Base-by-base conservation (phyloP, 106 monocot species). In the Dendrobium nobile region DNA sequence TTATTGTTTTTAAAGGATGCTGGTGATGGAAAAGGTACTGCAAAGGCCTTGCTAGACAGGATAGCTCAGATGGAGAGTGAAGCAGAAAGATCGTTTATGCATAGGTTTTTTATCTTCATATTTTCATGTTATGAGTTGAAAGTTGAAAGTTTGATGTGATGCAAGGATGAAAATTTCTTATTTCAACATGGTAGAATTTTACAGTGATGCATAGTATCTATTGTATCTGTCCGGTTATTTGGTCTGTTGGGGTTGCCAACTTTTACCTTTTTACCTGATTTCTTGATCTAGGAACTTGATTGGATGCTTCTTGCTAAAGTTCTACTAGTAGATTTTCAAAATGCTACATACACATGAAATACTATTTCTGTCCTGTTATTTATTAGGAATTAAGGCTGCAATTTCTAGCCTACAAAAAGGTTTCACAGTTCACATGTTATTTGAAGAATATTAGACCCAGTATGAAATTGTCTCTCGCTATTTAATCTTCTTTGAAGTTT, bases 71-170 rank as follows among this genome's bases (percentile, higher is more conserved):
- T 93, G 82, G 98, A 99, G 82, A 77, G 67, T 84, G 95, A 95
- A 13, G 98, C 98, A 54, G 80, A 99, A 79, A 91, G 80, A 89
- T 99, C 98, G 68, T 56, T 99, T 70, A 99, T 99, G 98, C 98
- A 99, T 75, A 99, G 98, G 98, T 95, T 54, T 76, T 55, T 19
- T 33, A 70, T 20, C 26, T 78, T 72, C 45, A 7, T 2, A 22
- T 24, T 11, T 47, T 31, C 56, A 42, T 42, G 5, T 61, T 59
- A 41, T 24, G 13, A 72, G 16, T 61, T 58, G 20, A 43, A 79
- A 72, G 16, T 61, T 58, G 20, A 43, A 79, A 41, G 16, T 58
- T 26, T 41, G 73, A 17, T 41, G 41, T 77, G 77, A 27, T 72
- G 43, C 47, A 11, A 47, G 7, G 41, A 10, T 47, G 13, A 78